Percentiles rank a stretch among this genome's conserved stretches.
Evolutionary conservation across 2,329 filamentous ascomycete species (phyloP).

Genomic region (Xylaria sp.): DNA sequence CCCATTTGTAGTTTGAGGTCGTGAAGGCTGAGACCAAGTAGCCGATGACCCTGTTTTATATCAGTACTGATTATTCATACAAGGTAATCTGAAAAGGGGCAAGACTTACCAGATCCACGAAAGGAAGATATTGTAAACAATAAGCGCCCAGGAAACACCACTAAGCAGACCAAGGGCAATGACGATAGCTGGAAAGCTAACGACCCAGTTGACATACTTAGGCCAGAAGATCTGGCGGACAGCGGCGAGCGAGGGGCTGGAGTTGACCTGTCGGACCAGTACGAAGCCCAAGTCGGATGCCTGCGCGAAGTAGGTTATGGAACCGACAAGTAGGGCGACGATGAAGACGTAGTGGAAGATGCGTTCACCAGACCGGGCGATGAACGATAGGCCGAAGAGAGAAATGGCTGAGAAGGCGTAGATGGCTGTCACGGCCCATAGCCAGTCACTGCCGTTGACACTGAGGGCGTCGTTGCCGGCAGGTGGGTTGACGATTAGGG

Average conservation of each 20-base stretch:
- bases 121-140: conserved; percentile 45
- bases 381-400: conserved; percentile 38
- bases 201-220: conserved; percentile 50
- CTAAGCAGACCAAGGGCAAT: conserved; percentile 46
- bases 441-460: conserved; percentile 48
- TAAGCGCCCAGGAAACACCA: conserved; percentile 52
- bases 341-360: conserved; percentile 54
- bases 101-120: conserved; percentile 42
- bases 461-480: conserved; percentile 37
- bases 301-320: conserved; percentile 47
- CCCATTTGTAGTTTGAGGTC: conserved; percentile 50
- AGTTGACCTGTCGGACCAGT: conserved; percentile 36
- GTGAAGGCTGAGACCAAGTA: conserved; percentile 48
- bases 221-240: conserved; percentile 50
- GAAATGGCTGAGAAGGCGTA: conserved; percentile 43
- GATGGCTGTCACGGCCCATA: conserved; percentile 49
- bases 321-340: conserved; percentile 44
- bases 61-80: background rate
- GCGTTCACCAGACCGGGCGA: conserved; percentile 42
- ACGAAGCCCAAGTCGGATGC: conserved; percentile 47
- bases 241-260: conserved; percentile 26
- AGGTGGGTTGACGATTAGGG: conserved; percentile 44
- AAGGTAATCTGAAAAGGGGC: background rate
- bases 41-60: conserved; percentile 37
- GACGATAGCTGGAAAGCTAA: conserved; percentile 43